Base-by-base conservation (phyloP, 345 rosid genomes). In the Aethionema arabicum region DNA sequence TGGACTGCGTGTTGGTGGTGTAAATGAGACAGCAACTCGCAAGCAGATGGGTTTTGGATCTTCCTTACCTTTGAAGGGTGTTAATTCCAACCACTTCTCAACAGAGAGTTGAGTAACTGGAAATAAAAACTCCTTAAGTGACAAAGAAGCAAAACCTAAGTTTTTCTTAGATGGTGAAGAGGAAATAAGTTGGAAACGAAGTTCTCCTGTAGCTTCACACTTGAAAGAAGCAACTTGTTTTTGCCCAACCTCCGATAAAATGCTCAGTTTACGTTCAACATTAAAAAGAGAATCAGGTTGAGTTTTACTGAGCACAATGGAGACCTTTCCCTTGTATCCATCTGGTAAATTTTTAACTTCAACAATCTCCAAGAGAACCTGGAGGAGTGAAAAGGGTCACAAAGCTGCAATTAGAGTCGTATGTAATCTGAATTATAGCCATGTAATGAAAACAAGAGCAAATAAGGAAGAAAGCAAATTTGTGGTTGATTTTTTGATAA, bases 151-250 rank as follows among this genome's bases (percentile, higher is more conserved):
- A 72, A 74, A 72, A 9, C 97, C 99, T 49, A 90, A 44, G 64
- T 57, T 79, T 69, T 76, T 84, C 55, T 66, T 81, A 66, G 88
- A 85, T 58, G 83, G 61, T 60, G 83, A 74, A 56, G 74, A 62
- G 16, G 89, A 82, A 31, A 77, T 52, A 33, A 93, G 92, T 69
- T 90, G 88, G 69, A 90, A 83, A 49, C 75, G 69, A 59, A 93
- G 77, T 70, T 93, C 84, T 51, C 99, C 99, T 11, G 67, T 73
- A 5, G 95, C 81, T 67, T 93, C 96, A 79, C 99, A 90, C 12
- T 76, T 85, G 74, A 93, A 83, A 6, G 79, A 76, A 67, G 85
- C 83, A 58, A 84, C 83, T 69, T 83, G 83, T 77, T 90, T 90
- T 77, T 69, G 68, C 59, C 77, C 73, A 11, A 82, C 70, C 71